Evolutionary conservation across 108 stramenopile species (phyloP).

Genomic region (Seminavis robusta): DNA sequence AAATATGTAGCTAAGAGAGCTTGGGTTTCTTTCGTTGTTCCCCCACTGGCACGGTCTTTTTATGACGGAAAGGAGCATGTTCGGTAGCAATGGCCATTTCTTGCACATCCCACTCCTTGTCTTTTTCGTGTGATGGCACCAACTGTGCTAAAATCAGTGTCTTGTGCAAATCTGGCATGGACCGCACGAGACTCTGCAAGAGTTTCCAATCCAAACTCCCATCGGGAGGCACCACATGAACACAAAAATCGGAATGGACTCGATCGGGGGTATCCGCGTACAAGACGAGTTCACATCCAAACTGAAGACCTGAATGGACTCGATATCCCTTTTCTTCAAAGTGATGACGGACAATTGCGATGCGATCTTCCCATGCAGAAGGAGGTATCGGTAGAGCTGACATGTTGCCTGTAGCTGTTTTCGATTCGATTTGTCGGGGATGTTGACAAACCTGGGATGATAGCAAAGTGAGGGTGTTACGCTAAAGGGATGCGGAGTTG

Average conservation of each 20-base stretch:
- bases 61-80: conserved; percentile 86
- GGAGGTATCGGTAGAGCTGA: no score
- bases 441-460: no score
- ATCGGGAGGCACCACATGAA: conserved; percentile 64
- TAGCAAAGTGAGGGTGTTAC: no score
- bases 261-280: conserved; percentile 76
- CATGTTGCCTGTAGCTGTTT: no score
- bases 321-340: conserved; percentile 77
- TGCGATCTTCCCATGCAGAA: conserved; percentile 36
- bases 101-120: conserved; percentile 32
- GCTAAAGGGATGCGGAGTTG: no score
- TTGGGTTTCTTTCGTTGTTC: conserved; percentile 52
- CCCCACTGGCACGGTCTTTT: conserved; percentile 50
- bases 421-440: no score
- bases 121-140: conserved; percentile 1
- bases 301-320: conserved; percentile 85
- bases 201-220: conserved; percentile 68
- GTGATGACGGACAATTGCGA: conserved; percentile 53
- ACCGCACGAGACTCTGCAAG: conserved; percentile 73
- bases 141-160: conserved; percentile 62
- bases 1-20: no score
- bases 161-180: conserved; percentile 84
- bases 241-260: conserved; percentile 90
- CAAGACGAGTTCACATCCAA: conserved; percentile 83
- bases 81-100: conserved; percentile 83